Percentiles rank a stretch among this genome's conserved stretches.
Evolutionary conservation across 441 rosid species (phyloP).

Genomic region (Bocquillonia castaneifolia): DNA sequence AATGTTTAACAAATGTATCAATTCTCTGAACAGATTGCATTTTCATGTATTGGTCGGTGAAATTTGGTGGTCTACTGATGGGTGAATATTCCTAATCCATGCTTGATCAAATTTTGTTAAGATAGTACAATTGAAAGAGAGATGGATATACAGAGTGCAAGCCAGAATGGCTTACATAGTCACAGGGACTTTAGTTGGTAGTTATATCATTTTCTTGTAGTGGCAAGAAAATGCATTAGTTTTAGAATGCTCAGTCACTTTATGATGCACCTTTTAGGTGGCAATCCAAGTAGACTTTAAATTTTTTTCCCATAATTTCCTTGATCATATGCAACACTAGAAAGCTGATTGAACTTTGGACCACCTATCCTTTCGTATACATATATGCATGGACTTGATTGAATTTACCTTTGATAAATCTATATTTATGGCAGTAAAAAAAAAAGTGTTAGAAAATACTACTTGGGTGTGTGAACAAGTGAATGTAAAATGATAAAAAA

Average conservation of each 20-base stretch:
- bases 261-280: constrained; percentile 12
- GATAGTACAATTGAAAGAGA: constrained; percentile 14
- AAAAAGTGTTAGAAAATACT: constrained; percentile 1
- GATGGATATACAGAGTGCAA: constrained; percentile 10
- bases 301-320: constrained; percentile 17
- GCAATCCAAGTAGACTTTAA: constrained; percentile 10
- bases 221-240: constrained; percentile 19
- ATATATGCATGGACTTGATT: constrained; percentile 13
- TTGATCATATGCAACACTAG: constrained; percentile 5
- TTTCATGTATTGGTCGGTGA: neutral
- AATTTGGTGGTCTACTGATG: no score
- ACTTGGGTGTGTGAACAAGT: constrained; percentile 1
- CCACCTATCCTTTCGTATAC: neutral
- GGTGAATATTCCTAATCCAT: neutral
- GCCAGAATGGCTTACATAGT: constrained; percentile 14
- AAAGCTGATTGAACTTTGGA: constrained; percentile 18
- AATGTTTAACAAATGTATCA: no score
- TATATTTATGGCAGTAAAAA: constrained; percentile 14
- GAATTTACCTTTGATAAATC: no score
- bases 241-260: constrained; percentile 16
- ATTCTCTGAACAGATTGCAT: neutral
- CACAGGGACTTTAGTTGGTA: constrained; percentile 10
- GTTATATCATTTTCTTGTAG: constrained; percentile 9
- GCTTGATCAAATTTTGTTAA: neutral
- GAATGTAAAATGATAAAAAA: neutral